These are phyloP conservation scores for Elongisporangium undulatum DNA, from an alignment of 352 stramenopile species.

Conservation along the genomic window DNA sequence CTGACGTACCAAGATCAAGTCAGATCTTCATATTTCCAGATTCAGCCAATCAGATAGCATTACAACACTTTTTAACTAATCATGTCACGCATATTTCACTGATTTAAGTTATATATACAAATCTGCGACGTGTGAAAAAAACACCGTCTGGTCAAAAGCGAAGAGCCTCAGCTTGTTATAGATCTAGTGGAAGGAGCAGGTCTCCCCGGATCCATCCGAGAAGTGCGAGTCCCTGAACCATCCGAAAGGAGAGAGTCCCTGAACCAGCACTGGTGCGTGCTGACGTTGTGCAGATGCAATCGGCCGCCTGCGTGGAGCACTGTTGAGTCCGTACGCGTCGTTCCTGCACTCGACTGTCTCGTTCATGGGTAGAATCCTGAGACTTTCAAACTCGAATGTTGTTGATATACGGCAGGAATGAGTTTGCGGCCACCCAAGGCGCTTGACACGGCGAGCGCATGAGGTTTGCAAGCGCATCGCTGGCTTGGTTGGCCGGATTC, in stretches of 20 bases:
- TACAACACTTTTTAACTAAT: no score
- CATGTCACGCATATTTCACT: no score
- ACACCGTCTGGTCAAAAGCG: no score
- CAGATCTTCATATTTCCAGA: no score
- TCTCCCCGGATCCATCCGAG: not conserved
- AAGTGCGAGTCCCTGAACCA: no score
- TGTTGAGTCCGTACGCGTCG: constrained; percentile 13
- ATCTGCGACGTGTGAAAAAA: no score
- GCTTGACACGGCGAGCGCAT: constrained; percentile 13
- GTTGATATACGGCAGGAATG: constrained; percentile 19
- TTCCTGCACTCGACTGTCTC: constrained; percentile 6
- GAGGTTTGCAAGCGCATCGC: constrained; percentile 22
- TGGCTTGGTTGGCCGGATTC: constrained; percentile 11
- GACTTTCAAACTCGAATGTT: constrained; percentile 20
- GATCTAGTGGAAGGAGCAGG: constrained; percentile 28
- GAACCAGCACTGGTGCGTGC: constrained; percentile 18
- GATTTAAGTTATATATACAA: no score
- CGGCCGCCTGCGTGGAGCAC: constrained; percentile 8
- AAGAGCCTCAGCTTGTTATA: no score
- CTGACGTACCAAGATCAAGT: no score
- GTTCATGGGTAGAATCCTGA: constrained; percentile 4
- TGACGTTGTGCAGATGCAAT: constrained; percentile 5
- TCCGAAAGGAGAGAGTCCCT: constrained; percentile 14
- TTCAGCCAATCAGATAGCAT: no score
- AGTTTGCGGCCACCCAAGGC: constrained; percentile 14